These are phyloP conservation scores for Penicillium italicum DNA, from an alignment of 2,329 filamentous ascomycete species.

Conservation along the genomic window DNA sequence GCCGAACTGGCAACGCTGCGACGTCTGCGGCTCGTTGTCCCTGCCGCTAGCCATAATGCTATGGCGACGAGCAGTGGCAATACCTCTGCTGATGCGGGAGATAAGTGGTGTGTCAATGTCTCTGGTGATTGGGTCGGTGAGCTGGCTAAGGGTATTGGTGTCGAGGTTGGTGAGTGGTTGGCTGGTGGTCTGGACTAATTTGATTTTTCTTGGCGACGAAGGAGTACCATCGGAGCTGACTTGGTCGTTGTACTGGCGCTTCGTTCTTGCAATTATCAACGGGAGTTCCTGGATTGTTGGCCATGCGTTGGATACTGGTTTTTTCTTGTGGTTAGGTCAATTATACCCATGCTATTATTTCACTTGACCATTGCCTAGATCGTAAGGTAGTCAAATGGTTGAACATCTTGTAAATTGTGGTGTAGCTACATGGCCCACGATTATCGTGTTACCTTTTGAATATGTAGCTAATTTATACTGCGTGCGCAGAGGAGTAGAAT, in stretches of 20 bases:
- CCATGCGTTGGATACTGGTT: not conserved
- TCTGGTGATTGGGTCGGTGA: constrained; percentile 47
- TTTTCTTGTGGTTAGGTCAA: not conserved
- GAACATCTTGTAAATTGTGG: not conserved
- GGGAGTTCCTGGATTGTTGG: not conserved
- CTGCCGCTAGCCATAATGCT: constrained; percentile 36
- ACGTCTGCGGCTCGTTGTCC: constrained; percentile 46
- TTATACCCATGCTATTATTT: constrained; percentile 1
- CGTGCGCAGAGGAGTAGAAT: not conserved
- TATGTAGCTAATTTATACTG: not conserved
- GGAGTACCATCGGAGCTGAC: not conserved
- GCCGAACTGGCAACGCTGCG: constrained; percentile 47
- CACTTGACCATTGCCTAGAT: not conserved
- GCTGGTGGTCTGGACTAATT: constrained; percentile 38
- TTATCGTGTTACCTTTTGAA: not conserved
- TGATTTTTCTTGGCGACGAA: not conserved
- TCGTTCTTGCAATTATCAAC: constrained; percentile 3
- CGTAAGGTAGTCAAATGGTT: not conserved
- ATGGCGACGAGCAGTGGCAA: constrained; percentile 33
- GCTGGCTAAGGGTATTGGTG: constrained; percentile 43
- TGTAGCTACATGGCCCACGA: no score
- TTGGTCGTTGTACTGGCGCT: not conserved
- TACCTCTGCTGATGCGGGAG: constrained; percentile 39
- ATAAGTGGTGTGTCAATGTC: constrained; percentile 50
- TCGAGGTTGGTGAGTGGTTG: constrained; percentile 46